Conservation (phyloP, 2,329 filamentous ascomycete genomes). For the Ophiostoma himal-ulmi region DNA sequence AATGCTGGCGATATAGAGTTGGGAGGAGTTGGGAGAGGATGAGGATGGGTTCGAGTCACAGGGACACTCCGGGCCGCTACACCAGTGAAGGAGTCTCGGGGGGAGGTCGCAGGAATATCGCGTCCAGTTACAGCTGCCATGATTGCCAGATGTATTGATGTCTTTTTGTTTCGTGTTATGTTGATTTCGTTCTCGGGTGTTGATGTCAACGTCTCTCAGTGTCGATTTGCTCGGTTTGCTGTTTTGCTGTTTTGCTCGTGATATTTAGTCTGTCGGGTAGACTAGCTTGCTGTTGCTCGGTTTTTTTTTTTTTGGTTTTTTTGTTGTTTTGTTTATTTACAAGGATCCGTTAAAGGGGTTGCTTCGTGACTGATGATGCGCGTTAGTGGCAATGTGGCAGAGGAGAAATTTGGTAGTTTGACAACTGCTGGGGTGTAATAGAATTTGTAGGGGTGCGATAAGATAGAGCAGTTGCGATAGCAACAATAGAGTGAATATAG, state of each 20-base stretch:
- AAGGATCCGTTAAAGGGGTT: constrained; percentile 13
- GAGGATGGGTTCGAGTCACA: constrained; percentile 57
- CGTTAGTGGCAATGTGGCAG: constrained; percentile 13
- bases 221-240: not conserved
- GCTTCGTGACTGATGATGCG: constrained; percentile 9
- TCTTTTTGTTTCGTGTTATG: constrained; percentile 29
- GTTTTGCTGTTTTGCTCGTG: not conserved
- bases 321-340: constrained; percentile 15
- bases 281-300: not conserved
- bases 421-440: not conserved
- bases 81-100: constrained; percentile 67
- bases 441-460: constrained; percentile 1
- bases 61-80: constrained; percentile 61
- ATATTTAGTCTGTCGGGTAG: not conserved
- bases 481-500: not conserved
- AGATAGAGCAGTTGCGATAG: not conserved
- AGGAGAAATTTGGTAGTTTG: not conserved
- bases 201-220: not conserved
- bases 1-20: constrained; percentile 91
- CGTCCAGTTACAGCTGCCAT: constrained; percentile 58
- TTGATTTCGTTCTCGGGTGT: constrained; percentile 14
- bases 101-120: constrained; percentile 59
- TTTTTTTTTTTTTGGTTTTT: not conserved
- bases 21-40: constrained; percentile 84
- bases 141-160: constrained; percentile 49